Conservation (phyloP, 176 grass and related monocot species). For the Oryza glumipatula region DNA sequence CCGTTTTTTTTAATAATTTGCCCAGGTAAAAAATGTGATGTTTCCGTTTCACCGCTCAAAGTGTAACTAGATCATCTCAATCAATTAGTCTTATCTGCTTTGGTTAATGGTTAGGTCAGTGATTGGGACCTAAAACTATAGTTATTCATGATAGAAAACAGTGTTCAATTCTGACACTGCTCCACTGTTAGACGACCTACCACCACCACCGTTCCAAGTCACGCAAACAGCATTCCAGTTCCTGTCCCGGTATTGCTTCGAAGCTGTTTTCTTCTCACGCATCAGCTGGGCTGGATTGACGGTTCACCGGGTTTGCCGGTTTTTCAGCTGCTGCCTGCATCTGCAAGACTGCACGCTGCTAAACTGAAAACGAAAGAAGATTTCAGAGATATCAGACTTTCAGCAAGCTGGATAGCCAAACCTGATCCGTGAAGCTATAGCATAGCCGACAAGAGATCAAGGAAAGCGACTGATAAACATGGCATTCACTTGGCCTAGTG, state of each 20-base stretch:
- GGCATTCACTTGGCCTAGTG: background rate
- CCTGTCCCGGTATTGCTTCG: background rate
- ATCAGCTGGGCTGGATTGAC: background rate
- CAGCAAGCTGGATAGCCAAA: background rate
- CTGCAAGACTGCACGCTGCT: background rate
- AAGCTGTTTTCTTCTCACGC: background rate
- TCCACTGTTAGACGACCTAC: background rate
- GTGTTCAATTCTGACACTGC: background rate
- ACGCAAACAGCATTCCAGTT: background rate
- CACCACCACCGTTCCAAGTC: slow-evolving; percentile 17
- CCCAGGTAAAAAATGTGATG: too few species aligned
- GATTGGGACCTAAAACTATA: slow-evolving; percentile 28
- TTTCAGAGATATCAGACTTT: background rate
- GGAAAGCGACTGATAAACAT: slow-evolving; percentile 3
- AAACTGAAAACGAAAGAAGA: background rate
- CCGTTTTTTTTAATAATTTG: too few species aligned
- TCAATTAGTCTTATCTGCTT: too few species aligned
- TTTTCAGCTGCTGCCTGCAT: background rate
- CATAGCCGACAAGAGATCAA: background rate
- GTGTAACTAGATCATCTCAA: too few species aligned
- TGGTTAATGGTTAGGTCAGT: slow-evolving; percentile 29
- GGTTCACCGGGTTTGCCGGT: background rate
- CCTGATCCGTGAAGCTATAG: background rate
- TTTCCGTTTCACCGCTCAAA: too few species aligned
- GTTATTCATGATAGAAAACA: background rate